Conservation (phyloP, 2,329 filamentous ascomycete species). For the Aspergillus japonicus region DNA sequence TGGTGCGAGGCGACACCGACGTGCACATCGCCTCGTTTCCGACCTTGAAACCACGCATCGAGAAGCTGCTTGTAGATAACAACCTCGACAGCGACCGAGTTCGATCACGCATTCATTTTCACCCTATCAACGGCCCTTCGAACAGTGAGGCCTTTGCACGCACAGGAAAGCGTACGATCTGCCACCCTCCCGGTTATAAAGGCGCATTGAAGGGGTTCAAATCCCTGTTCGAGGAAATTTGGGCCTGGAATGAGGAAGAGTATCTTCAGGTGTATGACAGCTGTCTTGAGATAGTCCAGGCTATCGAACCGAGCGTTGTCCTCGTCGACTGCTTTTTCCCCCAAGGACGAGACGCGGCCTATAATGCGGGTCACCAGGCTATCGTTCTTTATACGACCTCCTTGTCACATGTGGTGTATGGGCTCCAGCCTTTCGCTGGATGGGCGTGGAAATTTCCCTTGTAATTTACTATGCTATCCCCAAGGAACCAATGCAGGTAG, state of each 20-base stretch:
- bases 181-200: conserved; percentile 1
- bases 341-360: neutral
- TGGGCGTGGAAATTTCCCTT: conserved; percentile 3
- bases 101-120: neutral
- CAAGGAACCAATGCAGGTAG: neutral
- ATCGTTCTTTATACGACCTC: neutral
- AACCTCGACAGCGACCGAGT: neutral
- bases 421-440: neutral
- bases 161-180: neutral
- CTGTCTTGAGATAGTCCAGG: neutral
- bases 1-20: neutral
- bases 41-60: neutral
- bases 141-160: neutral
- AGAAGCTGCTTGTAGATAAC: neutral
- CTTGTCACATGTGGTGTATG: neutral
- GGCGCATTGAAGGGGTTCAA: conserved; percentile 1
- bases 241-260: conserved; percentile 1
- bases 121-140: neutral
- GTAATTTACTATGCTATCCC: neutral
- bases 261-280: conserved; percentile 1
- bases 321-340: conserved; percentile 3
- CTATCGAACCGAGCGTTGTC: neutral
- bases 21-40: conserved; percentile 1
- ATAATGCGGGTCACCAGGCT: neutral
- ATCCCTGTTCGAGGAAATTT: neutral